phyloP scores from a whole-genome alignment of 164 flowering plant genomes.

The Dillenia turbinata region DNA sequence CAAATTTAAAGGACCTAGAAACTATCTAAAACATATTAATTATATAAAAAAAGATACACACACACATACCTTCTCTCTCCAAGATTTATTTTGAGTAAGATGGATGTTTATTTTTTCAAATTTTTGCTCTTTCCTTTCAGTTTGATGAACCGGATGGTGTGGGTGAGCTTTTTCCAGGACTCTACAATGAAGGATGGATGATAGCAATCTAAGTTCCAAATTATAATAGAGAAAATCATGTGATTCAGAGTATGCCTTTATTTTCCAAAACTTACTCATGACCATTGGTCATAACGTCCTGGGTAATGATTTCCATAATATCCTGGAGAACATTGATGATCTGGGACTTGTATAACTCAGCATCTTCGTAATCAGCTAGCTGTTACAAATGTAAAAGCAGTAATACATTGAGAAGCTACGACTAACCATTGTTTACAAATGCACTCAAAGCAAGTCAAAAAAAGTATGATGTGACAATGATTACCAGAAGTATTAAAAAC shows the following conservation, averaged over 20 bases:
- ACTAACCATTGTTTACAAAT: neutral
- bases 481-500: constrained; percentile 68
- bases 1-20: neutral
- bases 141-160: constrained; percentile 10
- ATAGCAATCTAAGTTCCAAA: no score
- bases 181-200: constrained; percentile 27
- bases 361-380: constrained; percentile 45
- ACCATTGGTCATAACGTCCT: constrained; percentile 80
- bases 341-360: constrained; percentile 35
- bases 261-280: constrained; percentile 44
- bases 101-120: constrained; percentile 59
- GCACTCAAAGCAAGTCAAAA: neutral
- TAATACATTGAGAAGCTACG: constrained; percentile 8
- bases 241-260: no score
- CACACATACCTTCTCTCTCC: constrained; percentile 77
- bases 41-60: neutral
- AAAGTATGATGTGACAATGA: constrained; percentile 3
- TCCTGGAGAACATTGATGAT: constrained; percentile 86
- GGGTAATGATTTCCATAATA: constrained; percentile 78
- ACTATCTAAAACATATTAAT: neutral
- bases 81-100: constrained; percentile 36
- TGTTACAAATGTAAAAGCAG: constrained; percentile 26
- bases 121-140: constrained; percentile 47
- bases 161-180: constrained; percentile 37
- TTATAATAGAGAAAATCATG: no score